Percentiles rank a stretch among this genome's conserved stretches.
Evolutionary conservation across 805 yeast genomes (phyloP).

Genomic region (Lipomyces oligophaga): DNA sequence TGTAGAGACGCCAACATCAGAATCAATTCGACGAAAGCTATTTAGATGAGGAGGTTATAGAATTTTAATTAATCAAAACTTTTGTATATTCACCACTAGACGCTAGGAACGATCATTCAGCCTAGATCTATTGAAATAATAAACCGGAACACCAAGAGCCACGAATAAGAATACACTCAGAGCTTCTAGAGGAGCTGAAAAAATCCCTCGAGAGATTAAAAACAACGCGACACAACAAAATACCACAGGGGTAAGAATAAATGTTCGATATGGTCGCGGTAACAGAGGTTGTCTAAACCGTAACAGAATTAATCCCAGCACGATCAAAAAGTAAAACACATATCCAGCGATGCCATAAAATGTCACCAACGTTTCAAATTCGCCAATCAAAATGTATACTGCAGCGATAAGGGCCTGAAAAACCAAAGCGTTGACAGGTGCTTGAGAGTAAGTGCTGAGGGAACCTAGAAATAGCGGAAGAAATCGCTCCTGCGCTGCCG

Average conservation of each 20-base stretch:
- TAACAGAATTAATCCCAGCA: constrained; percentile 39
- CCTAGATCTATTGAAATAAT: no score
- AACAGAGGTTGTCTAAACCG: constrained; percentile 38
- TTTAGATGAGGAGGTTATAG: no score
- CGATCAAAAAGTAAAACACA: constrained; percentile 34
- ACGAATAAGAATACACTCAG: constrained; percentile 34
- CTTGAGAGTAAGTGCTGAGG: constrained; percentile 29
- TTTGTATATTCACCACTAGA: no score
- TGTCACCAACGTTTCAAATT: constrained; percentile 38
- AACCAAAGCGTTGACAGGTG: constrained; percentile 39
- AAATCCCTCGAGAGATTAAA: constrained; percentile 36
- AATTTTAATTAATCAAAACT: no score
- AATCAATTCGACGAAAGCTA: no score
- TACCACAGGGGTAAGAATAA: constrained; percentile 38
- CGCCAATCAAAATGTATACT: constrained; percentile 39
- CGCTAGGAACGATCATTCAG: no score
- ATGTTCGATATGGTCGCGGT: constrained; percentile 40
- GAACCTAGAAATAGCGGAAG: constrained; percentile 36
- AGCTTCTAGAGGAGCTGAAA: constrained; percentile 38
- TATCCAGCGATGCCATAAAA: constrained; percentile 35
- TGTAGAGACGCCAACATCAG: no score
- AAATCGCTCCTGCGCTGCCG: constrained; percentile 38
- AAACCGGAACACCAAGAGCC: constrained; percentile 35
- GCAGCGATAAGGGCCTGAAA: constrained; percentile 36
- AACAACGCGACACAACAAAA: constrained; percentile 41